Conservation (phyloP, 2,329 filamentous ascomycete species). For the Orbilia ellipsospora region DNA sequence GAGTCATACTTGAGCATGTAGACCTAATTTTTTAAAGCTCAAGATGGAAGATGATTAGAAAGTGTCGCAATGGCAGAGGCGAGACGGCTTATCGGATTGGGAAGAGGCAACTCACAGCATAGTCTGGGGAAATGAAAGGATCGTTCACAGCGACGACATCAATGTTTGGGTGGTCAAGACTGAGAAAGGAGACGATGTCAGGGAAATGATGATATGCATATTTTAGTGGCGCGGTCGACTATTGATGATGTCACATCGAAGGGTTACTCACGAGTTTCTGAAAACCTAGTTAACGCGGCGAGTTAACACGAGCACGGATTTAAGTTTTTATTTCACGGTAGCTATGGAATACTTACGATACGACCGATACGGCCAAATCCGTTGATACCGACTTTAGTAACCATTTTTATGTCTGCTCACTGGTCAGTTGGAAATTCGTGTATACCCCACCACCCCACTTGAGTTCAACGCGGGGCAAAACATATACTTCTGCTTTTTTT, state of each 20-base stretch:
- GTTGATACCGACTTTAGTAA: slow-evolving; percentile 62
- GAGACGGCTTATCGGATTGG: not conserved
- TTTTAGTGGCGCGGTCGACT: not conserved
- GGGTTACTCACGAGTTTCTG: slow-evolving; percentile 82
- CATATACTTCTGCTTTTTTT: not conserved
- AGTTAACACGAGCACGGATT: slow-evolving; percentile 41
- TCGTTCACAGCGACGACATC: slow-evolving; percentile 98
- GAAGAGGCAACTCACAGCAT: slow-evolving; percentile 77
- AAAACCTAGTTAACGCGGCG: slow-evolving; percentile 71
- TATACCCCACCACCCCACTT: slow-evolving; percentile 46
- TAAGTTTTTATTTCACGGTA: no score
- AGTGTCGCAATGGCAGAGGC: no score
- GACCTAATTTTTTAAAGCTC: slow-evolving; percentile 69
- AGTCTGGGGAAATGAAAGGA: slow-evolving; percentile 97
- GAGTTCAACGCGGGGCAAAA: slow-evolving; percentile 41
- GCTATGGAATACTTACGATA: slow-evolving; percentile 70
- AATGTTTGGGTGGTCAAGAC: slow-evolving; percentile 85
- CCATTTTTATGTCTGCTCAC: slow-evolving; percentile 56
- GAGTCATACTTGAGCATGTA: slow-evolving; percentile 99
- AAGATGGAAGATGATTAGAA: no score
- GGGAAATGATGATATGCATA: slow-evolving; percentile 11
- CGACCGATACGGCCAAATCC: slow-evolving; percentile 99
- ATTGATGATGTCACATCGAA: slow-evolving; percentile 23
- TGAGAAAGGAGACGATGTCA: slow-evolving; percentile 60
- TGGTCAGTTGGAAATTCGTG: not conserved